A percentile compares a stretch with the other conserved stretches of the same genome.
Conservation (phyloP, 139 green algal genomes). For the Closterium sp. region DNA sequence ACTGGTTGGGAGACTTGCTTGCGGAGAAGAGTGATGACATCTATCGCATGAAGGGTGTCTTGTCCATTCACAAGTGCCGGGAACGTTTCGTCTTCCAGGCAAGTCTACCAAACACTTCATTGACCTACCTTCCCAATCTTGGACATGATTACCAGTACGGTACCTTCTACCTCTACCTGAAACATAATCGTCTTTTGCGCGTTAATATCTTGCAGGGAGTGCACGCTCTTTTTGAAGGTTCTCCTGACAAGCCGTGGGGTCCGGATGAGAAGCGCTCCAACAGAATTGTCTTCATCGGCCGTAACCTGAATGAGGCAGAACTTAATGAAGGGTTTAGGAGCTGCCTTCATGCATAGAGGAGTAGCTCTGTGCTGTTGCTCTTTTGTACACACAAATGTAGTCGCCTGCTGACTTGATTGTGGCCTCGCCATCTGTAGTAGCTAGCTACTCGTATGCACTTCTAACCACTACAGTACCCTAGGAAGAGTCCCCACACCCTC, state of each 20-base stretch:
- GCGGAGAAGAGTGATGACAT: slow-evolving; percentile 81
- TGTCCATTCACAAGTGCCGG: slow-evolving; percentile 57
- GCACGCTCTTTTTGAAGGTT: slow-evolving; percentile 90
- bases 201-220: slow-evolving; percentile 68
- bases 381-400: too few relatives aligned
- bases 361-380: too few relatives aligned
- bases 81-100: slow-evolving; percentile 88
- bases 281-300: slow-evolving; percentile 92
- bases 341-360: slow-evolving; percentile 63
- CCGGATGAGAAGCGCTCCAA: slow-evolving; percentile 70
- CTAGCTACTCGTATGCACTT: too few relatives aligned
- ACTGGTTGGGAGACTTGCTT: slow-evolving; percentile 85
- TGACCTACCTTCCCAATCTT: not conserved
- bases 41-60: slow-evolving; percentile 92
- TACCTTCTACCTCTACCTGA: too few relatives aligned
- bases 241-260: slow-evolving; percentile 75
- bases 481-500: too few relatives aligned
- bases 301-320: slow-evolving; percentile 81
- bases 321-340: slow-evolving; percentile 74
- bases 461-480: too few relatives aligned
- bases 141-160: too few relatives aligned
- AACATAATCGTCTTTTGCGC: not conserved
- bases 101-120: not conserved
- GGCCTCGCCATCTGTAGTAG: too few relatives aligned
- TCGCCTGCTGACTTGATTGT: too few relatives aligned